Evolutionary conservation across 1,139 yeast species (phyloP).

Genomic region (Sugiyamaella pinicola): DNA sequence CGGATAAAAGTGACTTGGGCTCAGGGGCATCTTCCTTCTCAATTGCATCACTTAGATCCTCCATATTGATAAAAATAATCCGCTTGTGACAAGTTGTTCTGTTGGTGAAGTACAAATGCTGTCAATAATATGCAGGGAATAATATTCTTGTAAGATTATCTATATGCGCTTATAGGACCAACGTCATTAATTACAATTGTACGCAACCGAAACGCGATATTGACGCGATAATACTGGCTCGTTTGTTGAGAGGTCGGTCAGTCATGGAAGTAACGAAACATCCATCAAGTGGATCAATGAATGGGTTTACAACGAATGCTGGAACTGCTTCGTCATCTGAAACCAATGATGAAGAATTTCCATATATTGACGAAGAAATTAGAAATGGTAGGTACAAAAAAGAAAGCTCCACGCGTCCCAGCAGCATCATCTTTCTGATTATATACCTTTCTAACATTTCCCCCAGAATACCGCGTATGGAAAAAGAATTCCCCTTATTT

Average conservation of each 20-base stretch:
- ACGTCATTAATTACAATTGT: neutral
- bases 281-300: neutral
- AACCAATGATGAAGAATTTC: neutral
- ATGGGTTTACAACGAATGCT: neutral
- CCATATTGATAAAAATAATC: neutral
- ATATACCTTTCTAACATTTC: neutral
- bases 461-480: constrained; percentile 73
- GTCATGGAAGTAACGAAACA: neutral
- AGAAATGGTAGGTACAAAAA: constrained; percentile 7
- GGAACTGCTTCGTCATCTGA: neutral
- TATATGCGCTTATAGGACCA: neutral
- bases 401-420: too few relatives aligned
- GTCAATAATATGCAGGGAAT: too few relatives aligned
- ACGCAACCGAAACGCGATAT: neutral
- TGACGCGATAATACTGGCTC: neutral
- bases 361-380: neutral
- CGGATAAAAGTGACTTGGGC: neutral
- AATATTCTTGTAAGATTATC: neutral
- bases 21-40: neutral
- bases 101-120: neutral
- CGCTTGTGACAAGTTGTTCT: neutral
- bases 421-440: too few relatives aligned
- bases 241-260: neutral
- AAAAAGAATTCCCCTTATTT: constrained; percentile 90
- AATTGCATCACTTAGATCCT: neutral